phyloP scores from a whole-genome alignment of 2,329 filamentous ascomycete genomes.

The Alternaria ventricosa region DNA sequence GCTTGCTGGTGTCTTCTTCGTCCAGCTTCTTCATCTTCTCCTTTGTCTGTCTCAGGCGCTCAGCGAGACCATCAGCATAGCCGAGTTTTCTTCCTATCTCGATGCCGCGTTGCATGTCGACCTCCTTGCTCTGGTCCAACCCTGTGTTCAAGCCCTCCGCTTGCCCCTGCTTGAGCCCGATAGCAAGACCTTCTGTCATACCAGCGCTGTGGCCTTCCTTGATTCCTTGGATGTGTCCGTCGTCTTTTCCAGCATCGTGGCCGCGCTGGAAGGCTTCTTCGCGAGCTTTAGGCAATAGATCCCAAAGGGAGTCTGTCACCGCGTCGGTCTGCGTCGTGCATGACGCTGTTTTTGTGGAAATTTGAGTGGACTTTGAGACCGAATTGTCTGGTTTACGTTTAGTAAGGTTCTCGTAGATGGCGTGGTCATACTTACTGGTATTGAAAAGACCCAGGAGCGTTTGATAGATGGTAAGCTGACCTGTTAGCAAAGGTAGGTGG shows the following conservation, averaged over 20 bases:
- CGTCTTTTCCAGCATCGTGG: not conserved
- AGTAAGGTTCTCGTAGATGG: not conserved
- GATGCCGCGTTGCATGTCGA: not conserved
- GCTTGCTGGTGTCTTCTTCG: not conserved
- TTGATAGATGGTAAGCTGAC: not conserved
- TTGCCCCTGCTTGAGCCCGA: not conserved
- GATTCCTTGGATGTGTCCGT: not conserved
- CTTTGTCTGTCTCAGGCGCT: not conserved
- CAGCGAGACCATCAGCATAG: not conserved
- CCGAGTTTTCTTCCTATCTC: not conserved
- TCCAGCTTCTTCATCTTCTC: not conserved
- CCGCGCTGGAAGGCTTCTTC: conserved; percentile 3
- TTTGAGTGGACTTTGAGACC: not conserved
- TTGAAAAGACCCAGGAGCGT: not conserved
- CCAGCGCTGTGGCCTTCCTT: not conserved
- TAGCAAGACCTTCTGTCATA: not conserved
- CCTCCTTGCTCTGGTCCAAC: not conserved
- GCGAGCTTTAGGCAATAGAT: not conserved
- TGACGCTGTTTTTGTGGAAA: not conserved
- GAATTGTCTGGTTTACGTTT: not conserved
- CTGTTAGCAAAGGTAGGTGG: not conserved
- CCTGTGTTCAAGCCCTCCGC: not conserved
- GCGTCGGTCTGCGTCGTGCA: conserved; percentile 1
- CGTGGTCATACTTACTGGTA: not conserved
- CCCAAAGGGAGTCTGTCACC: conserved; percentile 2